Base-by-base conservation (phyloP, 345 rosid genomes). In the Dipteronia sinensis region DNA sequence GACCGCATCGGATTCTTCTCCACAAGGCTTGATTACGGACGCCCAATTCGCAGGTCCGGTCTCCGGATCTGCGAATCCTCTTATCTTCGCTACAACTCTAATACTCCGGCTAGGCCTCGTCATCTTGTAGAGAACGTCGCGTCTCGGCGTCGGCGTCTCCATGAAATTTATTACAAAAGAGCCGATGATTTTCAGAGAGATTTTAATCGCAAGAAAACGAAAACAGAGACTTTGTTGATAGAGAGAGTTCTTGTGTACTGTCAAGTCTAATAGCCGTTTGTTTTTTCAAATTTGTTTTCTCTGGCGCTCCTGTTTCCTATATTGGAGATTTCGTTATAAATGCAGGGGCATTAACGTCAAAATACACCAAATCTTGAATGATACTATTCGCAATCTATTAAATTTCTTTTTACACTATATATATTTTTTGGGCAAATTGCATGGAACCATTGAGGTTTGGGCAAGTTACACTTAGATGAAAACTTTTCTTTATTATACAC, bases 1-100 rank as follows among this genome's bases (percentile, higher is more conserved):
- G 40, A 89, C 92, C 0, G 76, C 46, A 51, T 84, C 80, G 1
- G 86, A 86, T 2, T 83, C 83, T 2, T 86, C 85, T 19, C 91
- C 93, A 1, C 58, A 15, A 1, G 92, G 89, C 61, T 85, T 89
- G 38, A 73, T 80, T 67, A 90, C 80, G 3, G 85, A 78, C 9
- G 92, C 72, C 78, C 89, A 84, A 8, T 74, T 72, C 5, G 70
- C 59, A 1, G 82, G 67, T 51, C 65, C 73, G 19, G 58, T 27
- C 58, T 72, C 83, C 16, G 55, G 84, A 76, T 85, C 86, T 53
- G 80, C 65, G 10, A 75, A 80, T 3, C 86, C 80, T 73, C 84
- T 82, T 78, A 94, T 81, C 81, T 88, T 94, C 38, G 94, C 97
- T 16, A 91, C 82, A 63, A 92, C 89, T 12, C 97, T 89, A 15